Conservation (phyloP, 140 eudicot species). For the Erigeron philadelphicus region DNA sequence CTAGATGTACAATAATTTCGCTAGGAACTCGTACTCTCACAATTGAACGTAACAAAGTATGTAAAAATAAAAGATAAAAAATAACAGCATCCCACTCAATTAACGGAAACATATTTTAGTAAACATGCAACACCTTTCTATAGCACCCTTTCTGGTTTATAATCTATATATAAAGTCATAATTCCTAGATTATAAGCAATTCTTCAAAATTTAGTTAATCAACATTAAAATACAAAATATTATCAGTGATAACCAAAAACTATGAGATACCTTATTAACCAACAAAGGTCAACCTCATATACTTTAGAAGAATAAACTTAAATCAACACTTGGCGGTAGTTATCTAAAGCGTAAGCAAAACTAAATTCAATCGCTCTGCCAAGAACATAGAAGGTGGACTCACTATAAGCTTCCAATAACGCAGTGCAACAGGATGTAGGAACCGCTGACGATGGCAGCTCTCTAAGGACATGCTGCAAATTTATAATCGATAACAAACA, state of each 20-base stretch:
- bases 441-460: constrained; percentile 99
- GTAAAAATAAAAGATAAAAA: no score
- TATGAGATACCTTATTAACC: background rate
- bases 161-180: no score
- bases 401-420: constrained; percentile 88
- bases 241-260: background rate
- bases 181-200: background rate
- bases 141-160: no score
- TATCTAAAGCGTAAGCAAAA: background rate
- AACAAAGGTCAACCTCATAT: background rate
- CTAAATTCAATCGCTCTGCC: background rate
- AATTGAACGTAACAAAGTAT: no score
- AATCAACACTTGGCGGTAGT: background rate
- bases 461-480: constrained; percentile 93
- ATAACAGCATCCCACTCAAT: no score
- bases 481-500: constrained; percentile 4
- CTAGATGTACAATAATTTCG: constrained; percentile 2
- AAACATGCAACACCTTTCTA: no score
- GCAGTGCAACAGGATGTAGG: constrained; percentile 98
- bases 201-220: background rate
- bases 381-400: constrained; percentile 28
- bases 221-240: background rate
- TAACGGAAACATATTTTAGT: no score
- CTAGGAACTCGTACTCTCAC: background rate
- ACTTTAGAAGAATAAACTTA: background rate